Percentiles rank a stretch among this genome's conserved stretches.
These are phyloP conservation scores for Starmerella sirachaensis DNA, from an alignment of 805 yeast genomes.

Conservation along the genomic window DNA sequence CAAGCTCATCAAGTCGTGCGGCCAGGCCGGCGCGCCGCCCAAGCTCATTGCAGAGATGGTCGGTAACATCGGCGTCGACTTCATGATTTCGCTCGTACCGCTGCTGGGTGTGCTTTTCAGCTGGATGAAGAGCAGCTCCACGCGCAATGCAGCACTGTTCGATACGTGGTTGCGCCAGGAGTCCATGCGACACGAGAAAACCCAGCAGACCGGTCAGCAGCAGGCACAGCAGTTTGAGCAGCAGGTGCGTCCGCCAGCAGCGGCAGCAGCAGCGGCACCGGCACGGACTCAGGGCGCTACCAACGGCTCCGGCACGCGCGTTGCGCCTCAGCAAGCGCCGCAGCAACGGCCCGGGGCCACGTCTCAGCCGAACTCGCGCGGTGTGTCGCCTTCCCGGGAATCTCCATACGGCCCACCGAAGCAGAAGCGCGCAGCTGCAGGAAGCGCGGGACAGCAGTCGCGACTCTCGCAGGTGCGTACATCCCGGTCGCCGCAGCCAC, in stretches of 20 bases:
- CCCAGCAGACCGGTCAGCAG: constrained; percentile 7
- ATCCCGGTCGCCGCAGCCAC: too few relatives aligned
- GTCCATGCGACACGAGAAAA: constrained; percentile 12
- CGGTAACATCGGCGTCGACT: constrained; percentile 62
- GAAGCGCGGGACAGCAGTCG: too few relatives aligned
- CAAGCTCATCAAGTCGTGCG: constrained; percentile 50
- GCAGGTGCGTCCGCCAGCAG: too few relatives aligned
- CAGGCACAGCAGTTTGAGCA: neutral
- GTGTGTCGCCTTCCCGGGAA: too few relatives aligned
- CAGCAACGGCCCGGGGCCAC: too few relatives aligned
- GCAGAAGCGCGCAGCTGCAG: too few relatives aligned
- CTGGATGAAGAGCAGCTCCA: constrained; percentile 78
- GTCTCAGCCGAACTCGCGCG: too few relatives aligned
- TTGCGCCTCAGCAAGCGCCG: too few relatives aligned
- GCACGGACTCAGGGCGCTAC: neutral
- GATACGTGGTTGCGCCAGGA: constrained; percentile 36
- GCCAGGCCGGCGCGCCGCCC: constrained; percentile 45
- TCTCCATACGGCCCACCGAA: too few relatives aligned
- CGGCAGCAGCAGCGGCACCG: too few relatives aligned
- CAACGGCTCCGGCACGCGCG: neutral
- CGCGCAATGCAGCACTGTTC: constrained; percentile 75
- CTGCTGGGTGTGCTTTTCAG: constrained; percentile 62
- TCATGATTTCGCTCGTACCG: constrained; percentile 67
- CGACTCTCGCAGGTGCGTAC: too few relatives aligned
- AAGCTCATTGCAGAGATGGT: constrained; percentile 56